Evolutionary conservation across 345 rosid species (phyloP).

Genomic region (Schrenkiella parvula): DNA sequence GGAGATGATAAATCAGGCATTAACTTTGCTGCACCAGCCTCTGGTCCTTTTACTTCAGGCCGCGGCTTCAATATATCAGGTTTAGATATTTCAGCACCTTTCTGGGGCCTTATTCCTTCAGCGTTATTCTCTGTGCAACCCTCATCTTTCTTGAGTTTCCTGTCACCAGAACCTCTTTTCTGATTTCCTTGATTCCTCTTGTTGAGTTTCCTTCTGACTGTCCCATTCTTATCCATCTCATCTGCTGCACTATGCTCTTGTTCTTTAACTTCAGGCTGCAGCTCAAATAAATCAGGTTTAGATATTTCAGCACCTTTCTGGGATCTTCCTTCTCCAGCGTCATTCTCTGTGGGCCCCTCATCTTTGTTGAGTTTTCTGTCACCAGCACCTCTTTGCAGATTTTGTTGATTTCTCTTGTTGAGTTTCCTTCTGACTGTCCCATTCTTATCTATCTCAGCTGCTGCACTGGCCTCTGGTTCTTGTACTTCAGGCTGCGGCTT

Average conservation of each 20-base stretch:
- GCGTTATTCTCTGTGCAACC: conserved; percentile 25
- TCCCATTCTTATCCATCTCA: conserved; percentile 23
- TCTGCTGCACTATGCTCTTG: conserved; percentile 15
- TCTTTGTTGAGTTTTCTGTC: conserved; percentile 36
- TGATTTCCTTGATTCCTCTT: neutral
- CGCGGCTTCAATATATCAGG: conserved; percentile 30
- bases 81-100: conserved; percentile 15
- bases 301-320: conserved; percentile 17
- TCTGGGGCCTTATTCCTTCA: conserved; percentile 9
- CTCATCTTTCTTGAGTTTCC: conserved; percentile 36
- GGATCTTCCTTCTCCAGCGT: conserved; percentile 7
- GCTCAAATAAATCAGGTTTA: conserved; percentile 23
- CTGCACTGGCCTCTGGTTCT: conserved; percentile 14
- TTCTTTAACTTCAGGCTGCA: conserved; percentile 23
- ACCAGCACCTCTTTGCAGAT: conserved; percentile 19
- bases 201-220: conserved; percentile 1
- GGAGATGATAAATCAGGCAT: conserved; percentile 25
- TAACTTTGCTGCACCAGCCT: conserved; percentile 15
- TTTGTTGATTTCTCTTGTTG: neutral
- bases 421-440: conserved; percentile 3
- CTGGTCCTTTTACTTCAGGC: conserved; percentile 21
- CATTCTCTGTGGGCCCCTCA: conserved; percentile 25
- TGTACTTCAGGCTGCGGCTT: conserved; percentile 30
- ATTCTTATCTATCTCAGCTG: conserved; percentile 23
- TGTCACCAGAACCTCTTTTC: conserved; percentile 26